Base-by-base conservation (phyloP, 164 flowering plant genomes). In the Chloranthus sessilifolius region DNA sequence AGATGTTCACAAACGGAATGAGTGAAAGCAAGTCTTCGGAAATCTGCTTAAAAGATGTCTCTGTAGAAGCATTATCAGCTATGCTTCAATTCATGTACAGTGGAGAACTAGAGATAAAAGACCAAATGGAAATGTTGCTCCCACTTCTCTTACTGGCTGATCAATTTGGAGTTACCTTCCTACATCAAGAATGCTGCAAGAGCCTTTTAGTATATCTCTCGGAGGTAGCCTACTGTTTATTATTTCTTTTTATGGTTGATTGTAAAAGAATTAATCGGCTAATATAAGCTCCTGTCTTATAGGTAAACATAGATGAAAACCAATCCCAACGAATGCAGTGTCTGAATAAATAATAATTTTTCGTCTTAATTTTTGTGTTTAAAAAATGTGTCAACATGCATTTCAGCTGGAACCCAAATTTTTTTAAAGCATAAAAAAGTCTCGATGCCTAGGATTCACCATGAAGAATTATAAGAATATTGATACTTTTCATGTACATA, bases 1-100 rank as follows among this genome's bases (percentile, higher is more conserved):
- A 92, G 98, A 92, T 92, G 98, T 81, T 88, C 58, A 92, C 98
- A 39, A 92, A 85, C 76, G 96, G 98, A 65, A 92, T 92, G 98
- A 71, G 76, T 27, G 98, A 92, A 70, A 88, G 82, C 68, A 55
- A 46, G 39, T 72, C 94, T 19, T 64, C 81, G 15, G 65, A 77
- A 64, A 62, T 85, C 62, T 65, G 37, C 60, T 48, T 88, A 44
- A 73, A 68, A 55, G 95, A 83, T 66, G 74, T 83, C 14, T 65
- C 80, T 17, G 62, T 70, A 36, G 82, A 79, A 57, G 88, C 90
- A 27, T 76, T 88, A 64, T 62, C 61, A 38, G 64, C 69, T 35
- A 82, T 88, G 91, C 79, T 92, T 28, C 72, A 80, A 1, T 92
- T 77, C 74, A 79, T 92, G 94, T 92, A 92, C 50, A 61, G 61